Evolutionary conservation across 2,329 filamentous ascomycete genomes (phyloP), one percentile per base, ranked within the genome.

Genomic region (Raffaelea ambrosiae): DNA sequence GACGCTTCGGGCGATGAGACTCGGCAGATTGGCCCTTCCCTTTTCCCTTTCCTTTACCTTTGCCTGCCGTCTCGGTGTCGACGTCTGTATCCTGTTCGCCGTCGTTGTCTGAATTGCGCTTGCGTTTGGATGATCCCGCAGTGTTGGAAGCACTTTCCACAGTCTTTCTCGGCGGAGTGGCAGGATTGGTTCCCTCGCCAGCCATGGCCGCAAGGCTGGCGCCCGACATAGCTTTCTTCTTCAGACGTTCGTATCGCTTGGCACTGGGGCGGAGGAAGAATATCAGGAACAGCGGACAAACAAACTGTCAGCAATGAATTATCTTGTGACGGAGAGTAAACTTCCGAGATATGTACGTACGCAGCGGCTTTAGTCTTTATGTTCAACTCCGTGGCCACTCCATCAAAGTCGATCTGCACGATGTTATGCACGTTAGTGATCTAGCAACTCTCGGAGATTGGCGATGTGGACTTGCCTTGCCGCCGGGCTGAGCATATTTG

Each of bases 321-420:
- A n/a, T n/a, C n/a, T n/a, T n/a, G n/a, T n/a, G n/a, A n/a, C n/a
- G n/a, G n/a, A n/a, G n/a, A n/a, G n/a, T n/a, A n/a, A n/a, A n/a
- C n/a, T n/a, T n/a, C n/a, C n/a, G n/a, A n/a, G n/a, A n/a, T n/a
- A n/a, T n/a, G n/a, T n/a, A 18, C 83, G 72, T 73, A 87, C 84
- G 83, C 83, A 20, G 84, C 84, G 14, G 75, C 81, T 63, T 84
- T 84, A 62, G 66, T 71, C 31, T 82, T 71, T 35, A 87, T 83
- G 20, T 62, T 65, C 39, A 81, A 77, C 56, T 86, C 81, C 16
- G 70, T 66, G 11, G 80, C 79, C n/a, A 88, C 84, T 43, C 72
- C 70, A 5, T 63, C 65, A 54, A 85, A 87, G 57, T 87, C 77
- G 5, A 84, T 71, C 83, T 86, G 36, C 3, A 41, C 13, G 9